phyloP scores from a whole-genome alignment of 495 filamentous ascomycete species.

The Talaromyces adpressus region DNA sequence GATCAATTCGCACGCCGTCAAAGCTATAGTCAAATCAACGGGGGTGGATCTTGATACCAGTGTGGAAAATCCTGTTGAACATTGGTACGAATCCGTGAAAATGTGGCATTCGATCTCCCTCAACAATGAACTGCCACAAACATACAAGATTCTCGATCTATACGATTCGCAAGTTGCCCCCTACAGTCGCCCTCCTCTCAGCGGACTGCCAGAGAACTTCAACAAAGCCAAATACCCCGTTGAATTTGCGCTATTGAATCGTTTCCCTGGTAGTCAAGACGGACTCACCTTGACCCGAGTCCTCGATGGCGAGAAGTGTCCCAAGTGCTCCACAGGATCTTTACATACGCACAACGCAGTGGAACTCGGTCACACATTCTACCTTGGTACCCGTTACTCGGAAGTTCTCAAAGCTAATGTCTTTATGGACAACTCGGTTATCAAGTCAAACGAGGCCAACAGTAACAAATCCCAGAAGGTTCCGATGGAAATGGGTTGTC shows the following conservation, averaged over 20 bases:
- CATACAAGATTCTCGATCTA: constrained; percentile 29
- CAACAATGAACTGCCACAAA: constrained; percentile 9
- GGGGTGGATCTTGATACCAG: constrained; percentile 67
- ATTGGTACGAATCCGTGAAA: constrained; percentile 39
- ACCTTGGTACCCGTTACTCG: constrained; percentile 85
- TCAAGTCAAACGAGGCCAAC: constrained; percentile 12
- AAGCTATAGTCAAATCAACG: constrained; percentile 43
- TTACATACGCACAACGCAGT: constrained; percentile 67
- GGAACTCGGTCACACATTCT: constrained; percentile 92
- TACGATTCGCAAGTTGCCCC: constrained; percentile 39
- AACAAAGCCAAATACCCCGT: constrained; percentile 24
- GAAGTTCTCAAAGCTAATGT: constrained; percentile 61
- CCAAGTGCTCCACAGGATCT: constrained; percentile 54
- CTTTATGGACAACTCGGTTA: constrained; percentile 24
- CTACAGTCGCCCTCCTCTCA: constrained; percentile 38
- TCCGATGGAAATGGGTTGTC: constrained; percentile 86
- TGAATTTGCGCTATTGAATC: constrained; percentile 33
- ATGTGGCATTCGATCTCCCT: constrained; percentile 5
- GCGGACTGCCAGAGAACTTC: constrained; percentile 27
- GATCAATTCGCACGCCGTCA: constrained; percentile 66
- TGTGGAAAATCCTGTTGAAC: constrained; percentile 51
- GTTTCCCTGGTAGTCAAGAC: constrained; percentile 31
- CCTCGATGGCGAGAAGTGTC: constrained; percentile 62
- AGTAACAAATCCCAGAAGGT: constrained; percentile 26
- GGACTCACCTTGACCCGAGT: constrained; percentile 55